Evolutionary conservation across 2,329 filamentous ascomycete genomes (phyloP), one percentile per base, ranked within the genome.

Genomic region (Aureobasidium sp.): DNA sequence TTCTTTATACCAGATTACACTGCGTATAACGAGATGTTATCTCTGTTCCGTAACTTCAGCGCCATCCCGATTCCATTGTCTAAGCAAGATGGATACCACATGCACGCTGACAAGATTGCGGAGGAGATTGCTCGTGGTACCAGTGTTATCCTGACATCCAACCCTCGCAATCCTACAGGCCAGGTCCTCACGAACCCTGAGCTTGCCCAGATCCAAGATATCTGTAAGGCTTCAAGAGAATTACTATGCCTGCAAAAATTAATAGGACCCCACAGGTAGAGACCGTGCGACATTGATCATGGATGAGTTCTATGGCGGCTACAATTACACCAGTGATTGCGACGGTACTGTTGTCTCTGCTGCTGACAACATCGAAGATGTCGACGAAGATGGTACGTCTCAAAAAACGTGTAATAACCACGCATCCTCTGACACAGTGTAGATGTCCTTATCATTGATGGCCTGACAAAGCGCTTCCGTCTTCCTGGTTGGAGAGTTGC

Each of bases 1-100:
- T 97, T 97, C 82, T 96, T 96, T 76, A 42, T 54, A 19, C 50
- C 50, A 1, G 75, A 97, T 74, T 97, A 97, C 78, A 96, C 92
- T 3, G 93, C 93, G 2, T 97, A 97, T 80, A 96, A 95, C 71
- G 92, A 97, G 79, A 97, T 97, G 92, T 77, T 97, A 77, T 91
- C 87, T 62, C 79, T 97, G 63, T 97, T 97, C 82, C 91, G 90
- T 77, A 96, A 96, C 75, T 95, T 96, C 71, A 89, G 90, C 47
- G 88, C 90, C 61, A 90, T 95, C 63, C 91, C 91, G 8, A 90
- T 91, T 4, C 93, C 92, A 12, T 81, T 97, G 14, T 86, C 87
- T 37, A 87, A 91, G 70, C 85, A 89, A 63, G 92, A 97, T 72
- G 88, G 88, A 67, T 97, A 97, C 76, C 90, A 95, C 71, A 95